Conservation (phyloP, 176 grass and related monocot genomes). For the Aegilops umbellulata region DNA sequence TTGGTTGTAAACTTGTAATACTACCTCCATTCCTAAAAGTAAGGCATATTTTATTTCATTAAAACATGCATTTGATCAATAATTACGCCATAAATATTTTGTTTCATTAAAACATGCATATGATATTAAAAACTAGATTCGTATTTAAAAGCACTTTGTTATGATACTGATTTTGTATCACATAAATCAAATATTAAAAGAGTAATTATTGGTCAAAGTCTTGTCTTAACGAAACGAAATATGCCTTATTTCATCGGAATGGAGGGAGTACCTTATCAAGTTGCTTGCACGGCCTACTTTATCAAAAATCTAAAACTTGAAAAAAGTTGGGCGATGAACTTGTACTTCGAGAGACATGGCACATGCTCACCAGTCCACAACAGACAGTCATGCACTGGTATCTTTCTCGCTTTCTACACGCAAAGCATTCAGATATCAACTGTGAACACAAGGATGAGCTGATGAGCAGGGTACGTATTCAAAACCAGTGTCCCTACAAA, state of each 20-base stretch:
- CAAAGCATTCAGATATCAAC: not conserved
- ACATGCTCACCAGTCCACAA: conserved; percentile 13
- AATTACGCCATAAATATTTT: no score
- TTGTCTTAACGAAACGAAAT: no score
- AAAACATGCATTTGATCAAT: no score
- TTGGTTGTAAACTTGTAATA: not conserved
- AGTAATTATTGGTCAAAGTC: no score
- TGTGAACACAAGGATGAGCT: not conserved
- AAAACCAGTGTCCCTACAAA: not conserved
- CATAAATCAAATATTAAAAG: no score
- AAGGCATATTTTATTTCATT: no score
- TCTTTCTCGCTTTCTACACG: conserved; percentile 27
- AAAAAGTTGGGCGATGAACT: not conserved
- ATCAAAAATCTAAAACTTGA: not conserved
- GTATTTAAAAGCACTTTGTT: no score
- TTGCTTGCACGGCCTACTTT: not conserved
- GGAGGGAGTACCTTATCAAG: not conserved
- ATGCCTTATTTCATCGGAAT: no score
- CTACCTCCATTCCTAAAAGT: no score
- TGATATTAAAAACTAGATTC: no score
- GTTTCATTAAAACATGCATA: no score
- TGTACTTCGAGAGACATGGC: conserved; percentile 14
- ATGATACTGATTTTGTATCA: no score
- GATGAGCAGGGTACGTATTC: not conserved
- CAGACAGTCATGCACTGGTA: not conserved